phyloP scores from a whole-genome alignment of 345 rosid genomes.

The Moricandia arvensis region DNA sequence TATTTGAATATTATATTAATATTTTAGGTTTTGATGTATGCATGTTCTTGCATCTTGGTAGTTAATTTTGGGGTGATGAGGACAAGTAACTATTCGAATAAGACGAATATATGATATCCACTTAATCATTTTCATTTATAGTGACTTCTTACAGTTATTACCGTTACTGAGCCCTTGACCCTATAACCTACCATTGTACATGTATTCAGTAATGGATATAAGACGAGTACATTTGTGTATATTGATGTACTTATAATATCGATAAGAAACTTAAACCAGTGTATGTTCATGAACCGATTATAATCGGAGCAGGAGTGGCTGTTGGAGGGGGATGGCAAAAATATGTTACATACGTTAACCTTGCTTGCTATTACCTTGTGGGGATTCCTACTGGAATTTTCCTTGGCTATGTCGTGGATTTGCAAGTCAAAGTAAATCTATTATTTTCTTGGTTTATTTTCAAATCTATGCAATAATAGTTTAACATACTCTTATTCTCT shows the following conservation, averaged over 20 bases:
- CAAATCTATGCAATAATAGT: background rate
- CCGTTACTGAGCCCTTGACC: background rate
- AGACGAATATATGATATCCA: background rate
- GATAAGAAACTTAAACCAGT: background rate
- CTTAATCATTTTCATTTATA: background rate
- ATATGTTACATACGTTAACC: slow-evolving; percentile 60
- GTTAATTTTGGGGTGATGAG: background rate
- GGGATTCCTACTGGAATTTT: slow-evolving; percentile 69
- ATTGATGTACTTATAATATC: background rate
- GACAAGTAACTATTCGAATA: background rate
- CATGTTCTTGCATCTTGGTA: background rate
- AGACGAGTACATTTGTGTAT: background rate
- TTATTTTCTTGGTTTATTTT: background rate
- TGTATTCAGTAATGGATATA: background rate
- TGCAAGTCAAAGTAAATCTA: slow-evolving; percentile 63
- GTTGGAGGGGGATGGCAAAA: slow-evolving; percentile 80
- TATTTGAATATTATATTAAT: background rate
- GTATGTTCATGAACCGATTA: background rate
- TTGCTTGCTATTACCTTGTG: slow-evolving; percentile 62
- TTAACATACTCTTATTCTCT: background rate
- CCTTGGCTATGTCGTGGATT: slow-evolving; percentile 51
- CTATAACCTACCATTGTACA: background rate
- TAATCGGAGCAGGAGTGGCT: slow-evolving; percentile 55
- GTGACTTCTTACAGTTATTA: background rate
- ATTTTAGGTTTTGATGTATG: background rate